These are phyloP conservation scores for Atalantia buxifolia DNA, from an alignment of 345 rosid genomes.

Conservation along the genomic window DNA sequence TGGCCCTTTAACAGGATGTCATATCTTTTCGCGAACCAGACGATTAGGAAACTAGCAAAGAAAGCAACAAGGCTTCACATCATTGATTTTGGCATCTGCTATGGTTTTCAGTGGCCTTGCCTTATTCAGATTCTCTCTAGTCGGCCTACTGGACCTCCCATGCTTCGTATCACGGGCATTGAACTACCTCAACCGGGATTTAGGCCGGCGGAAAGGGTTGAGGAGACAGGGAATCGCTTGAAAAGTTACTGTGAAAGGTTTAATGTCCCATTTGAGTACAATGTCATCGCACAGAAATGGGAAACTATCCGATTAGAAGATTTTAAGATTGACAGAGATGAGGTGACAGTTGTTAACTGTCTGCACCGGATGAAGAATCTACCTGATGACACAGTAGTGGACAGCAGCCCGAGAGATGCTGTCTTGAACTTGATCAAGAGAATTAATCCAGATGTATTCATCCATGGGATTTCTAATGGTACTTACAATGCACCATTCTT, in stretches of 20 bases:
- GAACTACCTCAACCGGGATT: slow-evolving; percentile 87
- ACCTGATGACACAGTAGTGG: slow-evolving; percentile 59
- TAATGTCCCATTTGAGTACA: slow-evolving; percentile 57
- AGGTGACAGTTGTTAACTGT: slow-evolving; percentile 60
- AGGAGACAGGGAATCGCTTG: slow-evolving; percentile 65
- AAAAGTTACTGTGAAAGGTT: slow-evolving; percentile 54
- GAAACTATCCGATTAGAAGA: slow-evolving; percentile 67
- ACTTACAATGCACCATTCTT: slow-evolving; percentile 72
- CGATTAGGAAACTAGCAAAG: slow-evolving; percentile 41
- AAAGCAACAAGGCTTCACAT: slow-evolving; percentile 61
- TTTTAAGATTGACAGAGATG: slow-evolving; percentile 48
- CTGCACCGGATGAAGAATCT: slow-evolving; percentile 47
- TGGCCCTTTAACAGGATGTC: slow-evolving; percentile 57
- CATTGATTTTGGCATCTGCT: slow-evolving; percentile 71
- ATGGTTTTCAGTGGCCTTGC: slow-evolving; percentile 92
- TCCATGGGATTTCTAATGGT: slow-evolving; percentile 61
- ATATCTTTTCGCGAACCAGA: slow-evolving; percentile 40
- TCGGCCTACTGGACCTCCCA: slow-evolving; percentile 48
- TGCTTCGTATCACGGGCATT: slow-evolving; percentile 66
- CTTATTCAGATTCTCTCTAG: slow-evolving; percentile 52
- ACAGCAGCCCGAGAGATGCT: slow-evolving; percentile 55
- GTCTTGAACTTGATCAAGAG: slow-evolving; percentile 54
- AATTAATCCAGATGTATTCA: slow-evolving; percentile 58
- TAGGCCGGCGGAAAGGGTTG: slow-evolving; percentile 63
- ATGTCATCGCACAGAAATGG: slow-evolving; percentile 65